Conservation (phyloP, 23 red algal species). For the Gracilaria vermiculophylla region DNA sequence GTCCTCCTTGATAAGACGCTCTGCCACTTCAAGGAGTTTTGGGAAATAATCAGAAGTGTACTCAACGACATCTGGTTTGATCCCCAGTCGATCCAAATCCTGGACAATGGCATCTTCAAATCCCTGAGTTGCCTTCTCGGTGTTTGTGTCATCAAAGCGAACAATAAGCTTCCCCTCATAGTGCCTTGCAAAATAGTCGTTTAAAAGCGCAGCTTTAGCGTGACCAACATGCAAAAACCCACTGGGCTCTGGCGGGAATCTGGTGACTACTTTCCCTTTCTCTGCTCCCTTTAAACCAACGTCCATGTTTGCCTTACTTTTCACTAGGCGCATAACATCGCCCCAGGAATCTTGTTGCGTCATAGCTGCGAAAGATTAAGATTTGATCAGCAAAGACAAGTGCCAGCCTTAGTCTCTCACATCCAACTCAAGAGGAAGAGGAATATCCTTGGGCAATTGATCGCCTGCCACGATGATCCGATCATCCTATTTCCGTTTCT, state of each 20-base stretch:
- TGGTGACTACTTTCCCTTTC: slow-evolving; percentile 85
- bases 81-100: slow-evolving; percentile 75
- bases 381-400: background rate
- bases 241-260: slow-evolving; percentile 97
- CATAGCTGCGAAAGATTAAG: background rate
- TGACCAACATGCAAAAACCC: slow-evolving; percentile 98
- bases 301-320: slow-evolving; percentile 75
- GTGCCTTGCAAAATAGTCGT: slow-evolving; percentile 90
- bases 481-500: too few relatives aligned
- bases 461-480: too few relatives aligned
- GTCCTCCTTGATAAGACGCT: slow-evolving; percentile 75
- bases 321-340: slow-evolving; percentile 90
- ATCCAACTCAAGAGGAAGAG: background rate
- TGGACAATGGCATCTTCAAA: slow-evolving; percentile 91
- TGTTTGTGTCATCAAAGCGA: slow-evolving; percentile 99
- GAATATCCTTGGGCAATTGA: background rate
- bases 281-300: slow-evolving; percentile 71
- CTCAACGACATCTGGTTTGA: slow-evolving; percentile 86
- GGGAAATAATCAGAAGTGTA: slow-evolving; percentile 97
- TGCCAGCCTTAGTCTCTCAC: background rate
- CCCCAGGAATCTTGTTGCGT: slow-evolving; percentile 63
- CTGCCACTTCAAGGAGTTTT: slow-evolving; percentile 69
- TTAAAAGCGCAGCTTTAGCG: slow-evolving; percentile 92
- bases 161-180: slow-evolving; percentile 90
- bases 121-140: slow-evolving; percentile 86